Evolutionary conservation across 805 yeast genomes (phyloP).

Genomic region (Zygosaccharomyces siamensis): DNA sequence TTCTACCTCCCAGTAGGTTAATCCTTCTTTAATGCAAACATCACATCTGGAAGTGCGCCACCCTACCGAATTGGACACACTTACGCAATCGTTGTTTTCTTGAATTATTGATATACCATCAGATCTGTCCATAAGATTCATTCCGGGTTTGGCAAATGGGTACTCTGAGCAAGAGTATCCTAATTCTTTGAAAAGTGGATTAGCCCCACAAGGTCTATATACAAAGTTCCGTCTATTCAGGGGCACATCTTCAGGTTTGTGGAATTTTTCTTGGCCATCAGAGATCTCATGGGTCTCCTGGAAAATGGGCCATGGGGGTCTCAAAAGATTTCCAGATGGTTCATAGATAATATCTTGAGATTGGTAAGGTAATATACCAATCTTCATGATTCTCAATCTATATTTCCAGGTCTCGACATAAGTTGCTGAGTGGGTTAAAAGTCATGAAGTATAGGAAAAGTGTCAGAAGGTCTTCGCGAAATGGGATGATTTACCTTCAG

Average conservation of each 20-base stretch:
- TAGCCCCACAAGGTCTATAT: constrained; percentile 73
- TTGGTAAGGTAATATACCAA: constrained; percentile 30
- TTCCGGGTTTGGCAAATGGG: constrained; percentile 45
- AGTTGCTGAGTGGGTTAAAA: not conserved
- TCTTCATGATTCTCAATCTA: constrained; percentile 19
- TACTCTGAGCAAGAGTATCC: constrained; percentile 70
- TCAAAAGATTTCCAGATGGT: constrained; percentile 1
- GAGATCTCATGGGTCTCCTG: constrained; percentile 15
- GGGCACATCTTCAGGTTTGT: constrained; percentile 66
- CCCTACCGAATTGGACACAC: constrained; percentile 60
- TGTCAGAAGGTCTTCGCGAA: not conserved
- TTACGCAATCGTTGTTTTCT: constrained; percentile 26
- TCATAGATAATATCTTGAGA: constrained; percentile 25
- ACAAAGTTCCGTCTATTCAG: constrained; percentile 74
- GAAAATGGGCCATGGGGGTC: constrained; percentile 25
- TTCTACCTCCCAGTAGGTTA: constrained; percentile 72
- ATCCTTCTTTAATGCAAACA: constrained; percentile 72
- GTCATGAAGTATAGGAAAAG: not conserved
- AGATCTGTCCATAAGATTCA: constrained; percentile 51
- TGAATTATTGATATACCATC: constrained; percentile 46
- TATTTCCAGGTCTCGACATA: not conserved
- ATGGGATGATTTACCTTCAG: not conserved
- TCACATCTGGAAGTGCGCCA: constrained; percentile 79
- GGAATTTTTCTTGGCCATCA: constrained; percentile 11
- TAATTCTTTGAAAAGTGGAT: constrained; percentile 50